phyloP scores from a whole-genome alignment of 2,329 filamentous ascomycete species.

The Arachnomyces sp. region DNA sequence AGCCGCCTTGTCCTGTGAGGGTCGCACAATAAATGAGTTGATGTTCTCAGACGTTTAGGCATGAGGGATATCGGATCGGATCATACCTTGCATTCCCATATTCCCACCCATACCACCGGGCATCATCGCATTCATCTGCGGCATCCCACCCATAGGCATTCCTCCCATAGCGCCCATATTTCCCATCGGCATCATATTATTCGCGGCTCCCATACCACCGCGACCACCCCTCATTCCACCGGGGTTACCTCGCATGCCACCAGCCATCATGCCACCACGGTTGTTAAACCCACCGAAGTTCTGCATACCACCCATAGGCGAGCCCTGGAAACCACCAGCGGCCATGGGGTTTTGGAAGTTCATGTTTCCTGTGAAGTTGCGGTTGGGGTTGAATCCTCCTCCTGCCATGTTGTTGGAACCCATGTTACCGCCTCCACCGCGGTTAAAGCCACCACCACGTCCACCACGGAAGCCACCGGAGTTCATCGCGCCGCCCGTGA shows the following conservation, averaged over 20 bases:
- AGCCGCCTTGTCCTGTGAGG: conserved; percentile 43
- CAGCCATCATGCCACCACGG: conserved; percentile 48
- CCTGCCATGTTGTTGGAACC: conserved; percentile 43
- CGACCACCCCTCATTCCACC: conserved; percentile 52
- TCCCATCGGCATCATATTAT: conserved; percentile 27
- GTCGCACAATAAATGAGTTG: conserved; percentile 17
- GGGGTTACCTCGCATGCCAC: conserved; percentile 45
- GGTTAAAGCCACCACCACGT: conserved; percentile 45
- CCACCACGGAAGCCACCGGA: conserved; percentile 47
- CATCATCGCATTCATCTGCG: too few relatives aligned
- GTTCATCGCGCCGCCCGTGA: conserved; percentile 25
- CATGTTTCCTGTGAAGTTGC: conserved; percentile 40
- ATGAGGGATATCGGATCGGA: too few relatives aligned
- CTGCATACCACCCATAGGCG: conserved; percentile 45
- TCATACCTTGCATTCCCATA: conserved; percentile 43
- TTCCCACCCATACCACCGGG: conserved; percentile 49
- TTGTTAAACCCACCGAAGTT: conserved; percentile 41
- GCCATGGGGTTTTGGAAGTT: conserved; percentile 41
- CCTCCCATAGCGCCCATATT: conserved; percentile 39
- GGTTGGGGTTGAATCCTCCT: conserved; percentile 43
- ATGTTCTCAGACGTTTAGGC: conserved; percentile 15
- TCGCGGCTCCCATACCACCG: conserved; percentile 49
- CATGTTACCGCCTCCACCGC: conserved; percentile 30
- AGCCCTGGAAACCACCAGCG: conserved; percentile 32
- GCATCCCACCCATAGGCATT: conserved; percentile 46